phyloP scores from a whole-genome alignment of 371 early-diverging fungal species.

The Rhizopus delemar region DNA sequence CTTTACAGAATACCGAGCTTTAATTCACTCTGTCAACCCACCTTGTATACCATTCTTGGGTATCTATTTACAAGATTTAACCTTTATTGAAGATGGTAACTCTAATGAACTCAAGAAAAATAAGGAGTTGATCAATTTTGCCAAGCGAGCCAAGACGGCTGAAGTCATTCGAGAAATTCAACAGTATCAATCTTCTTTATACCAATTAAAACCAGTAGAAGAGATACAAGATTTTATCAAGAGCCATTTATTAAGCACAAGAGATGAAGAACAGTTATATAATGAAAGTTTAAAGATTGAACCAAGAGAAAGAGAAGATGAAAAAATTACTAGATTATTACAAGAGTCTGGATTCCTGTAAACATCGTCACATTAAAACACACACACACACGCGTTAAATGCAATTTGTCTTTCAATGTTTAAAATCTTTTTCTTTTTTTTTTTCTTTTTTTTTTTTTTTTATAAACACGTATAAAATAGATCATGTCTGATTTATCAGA shows the following conservation, averaged over 20 bases:
- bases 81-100: slow-evolving; percentile 95
- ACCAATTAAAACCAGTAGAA: slow-evolving; percentile 74
- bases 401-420: not conserved
- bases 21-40: slow-evolving; percentile 84
- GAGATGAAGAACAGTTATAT: slow-evolving; percentile 66
- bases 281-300: slow-evolving; percentile 80
- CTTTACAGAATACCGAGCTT: slow-evolving; percentile 83
- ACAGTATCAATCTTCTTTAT: slow-evolving; percentile 87
- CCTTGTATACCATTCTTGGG: slow-evolving; percentile 94
- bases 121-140: slow-evolving; percentile 86
- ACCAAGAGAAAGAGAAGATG: slow-evolving; percentile 89
- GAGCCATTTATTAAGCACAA: slow-evolving; percentile 49
- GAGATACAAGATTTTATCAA: slow-evolving; percentile 84
- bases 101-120: slow-evolving; percentile 58
- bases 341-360: slow-evolving; percentile 88
- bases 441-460: slow-evolving; percentile 8
- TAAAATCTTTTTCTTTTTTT: slow-evolving; percentile 9
- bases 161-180: slow-evolving; percentile 92
- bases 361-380: not conserved
- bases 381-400: not conserved
- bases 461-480: slow-evolving; percentile 11
- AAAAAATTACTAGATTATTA: slow-evolving; percentile 82
- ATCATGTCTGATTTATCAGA: slow-evolving; percentile 24
- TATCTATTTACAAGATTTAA: slow-evolving; percentile 89
- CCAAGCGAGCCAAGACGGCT: slow-evolving; percentile 86